These are phyloP conservation scores for Puccinellia tenuiflora DNA, from an alignment of 176 grass and related monocot genomes.

Conservation along the genomic window DNA sequence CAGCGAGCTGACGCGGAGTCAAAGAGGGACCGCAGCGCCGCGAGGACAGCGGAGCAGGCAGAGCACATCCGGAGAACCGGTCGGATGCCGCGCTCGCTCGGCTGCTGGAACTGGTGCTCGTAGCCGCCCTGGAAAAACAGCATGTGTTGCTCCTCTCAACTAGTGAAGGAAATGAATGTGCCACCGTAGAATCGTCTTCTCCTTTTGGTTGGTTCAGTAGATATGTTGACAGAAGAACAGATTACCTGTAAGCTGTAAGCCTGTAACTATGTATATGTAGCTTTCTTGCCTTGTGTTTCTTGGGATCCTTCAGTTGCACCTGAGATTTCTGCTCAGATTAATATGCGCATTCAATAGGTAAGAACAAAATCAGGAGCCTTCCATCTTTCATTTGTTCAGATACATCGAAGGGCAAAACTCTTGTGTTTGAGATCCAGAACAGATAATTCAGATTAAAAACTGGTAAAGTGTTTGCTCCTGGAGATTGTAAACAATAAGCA, in stretches of 20 bases:
- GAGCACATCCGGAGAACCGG: conserved; percentile 88
- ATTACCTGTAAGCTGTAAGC: conserved; percentile 24
- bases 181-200: neutral
- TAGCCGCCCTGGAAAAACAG: neutral
- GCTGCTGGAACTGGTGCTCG: conserved; percentile 82
- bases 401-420: neutral
- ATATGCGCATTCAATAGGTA: neutral
- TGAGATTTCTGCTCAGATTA: neutral
- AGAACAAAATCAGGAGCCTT: neutral
- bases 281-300: too few species aligned
- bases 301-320: neutral
- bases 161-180: neutral
- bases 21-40: conserved; percentile 50
- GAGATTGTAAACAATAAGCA: neutral
- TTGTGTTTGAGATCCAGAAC: neutral
- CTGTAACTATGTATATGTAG: too few species aligned
- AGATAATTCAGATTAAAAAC: neutral
- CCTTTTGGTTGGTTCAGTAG: conserved; percentile 13
- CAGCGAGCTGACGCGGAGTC: conserved; percentile 55
- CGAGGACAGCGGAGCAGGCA: conserved; percentile 57
- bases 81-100: conserved; percentile 45
- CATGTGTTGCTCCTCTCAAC: neutral
- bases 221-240: conserved; percentile 18
- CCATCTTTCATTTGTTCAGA: neutral
- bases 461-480: neutral